Conservation (phyloP, 192 early-diverging fungal species). For the Backusella luteola region DNA sequence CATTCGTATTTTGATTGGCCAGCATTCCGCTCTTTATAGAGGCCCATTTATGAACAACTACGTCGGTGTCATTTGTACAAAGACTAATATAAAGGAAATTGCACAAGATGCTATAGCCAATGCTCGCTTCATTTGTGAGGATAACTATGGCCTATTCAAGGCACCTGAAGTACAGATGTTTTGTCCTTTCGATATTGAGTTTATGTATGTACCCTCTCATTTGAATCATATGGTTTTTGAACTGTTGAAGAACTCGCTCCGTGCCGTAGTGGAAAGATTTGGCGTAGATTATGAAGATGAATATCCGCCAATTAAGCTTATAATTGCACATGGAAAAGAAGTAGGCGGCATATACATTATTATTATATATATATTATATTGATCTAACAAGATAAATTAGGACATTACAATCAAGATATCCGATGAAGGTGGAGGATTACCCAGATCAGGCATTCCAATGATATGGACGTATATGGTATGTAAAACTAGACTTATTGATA, state of each 20-base stretch:
- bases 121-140: slow-evolving; percentile 86
- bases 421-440: slow-evolving; percentile 93
- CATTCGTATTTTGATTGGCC: slow-evolving; percentile 92
- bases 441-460: slow-evolving; percentile 80
- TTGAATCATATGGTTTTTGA: slow-evolving; percentile 98
- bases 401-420: slow-evolving; percentile 96
- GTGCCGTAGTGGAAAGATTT: slow-evolving; percentile 89
- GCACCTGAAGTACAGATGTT: slow-evolving; percentile 76
- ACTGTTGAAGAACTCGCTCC: slow-evolving; percentile 93
- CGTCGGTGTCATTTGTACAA: slow-evolving; percentile 93
- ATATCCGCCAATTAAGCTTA: slow-evolving; percentile 90
- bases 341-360: slow-evolving; percentile 19
- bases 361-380: no score
- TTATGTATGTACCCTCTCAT: slow-evolving; percentile 97
- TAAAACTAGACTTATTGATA: background rate
- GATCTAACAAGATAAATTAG: slow-evolving; percentile 30
- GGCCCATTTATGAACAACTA: slow-evolving; percentile 65
- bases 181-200: slow-evolving; percentile 75
- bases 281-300: slow-evolving; percentile 75
- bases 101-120: slow-evolving; percentile 88
- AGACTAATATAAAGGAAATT: slow-evolving; percentile 76
- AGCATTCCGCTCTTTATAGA: slow-evolving; percentile 72
- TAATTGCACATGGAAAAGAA: slow-evolving; percentile 84
- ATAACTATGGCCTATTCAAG: slow-evolving; percentile 81
- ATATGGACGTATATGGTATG: slow-evolving; percentile 92